Conservation (phyloP, 164 flowering plant species). For the Brasenia schreberi region DNA sequence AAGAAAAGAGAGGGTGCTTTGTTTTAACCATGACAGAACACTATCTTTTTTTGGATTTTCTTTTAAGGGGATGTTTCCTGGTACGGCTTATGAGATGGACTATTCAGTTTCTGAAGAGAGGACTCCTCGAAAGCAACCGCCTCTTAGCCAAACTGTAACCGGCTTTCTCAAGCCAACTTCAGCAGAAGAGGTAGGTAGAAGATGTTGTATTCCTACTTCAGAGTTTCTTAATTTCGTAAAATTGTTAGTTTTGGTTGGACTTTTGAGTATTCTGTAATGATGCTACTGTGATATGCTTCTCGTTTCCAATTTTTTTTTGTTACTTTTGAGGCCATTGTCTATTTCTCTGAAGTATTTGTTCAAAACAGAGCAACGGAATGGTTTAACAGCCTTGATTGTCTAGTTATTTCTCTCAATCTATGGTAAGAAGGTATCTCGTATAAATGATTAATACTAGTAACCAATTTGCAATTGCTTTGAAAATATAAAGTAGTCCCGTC, state of each 20-base stretch:
- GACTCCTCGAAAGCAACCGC: constrained; percentile 38
- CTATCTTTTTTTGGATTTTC: constrained; percentile 10
- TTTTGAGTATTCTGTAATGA: background rate
- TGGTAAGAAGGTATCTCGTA: too few species aligned
- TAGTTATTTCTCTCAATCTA: too few species aligned
- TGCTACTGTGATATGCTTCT: too few species aligned
- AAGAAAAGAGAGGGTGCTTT: constrained; percentile 15
- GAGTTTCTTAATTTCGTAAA: background rate
- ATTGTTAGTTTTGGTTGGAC: too few species aligned
- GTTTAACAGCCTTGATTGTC: too few species aligned
- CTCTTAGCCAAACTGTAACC: constrained; percentile 42
- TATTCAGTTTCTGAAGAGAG: constrained; percentile 6
- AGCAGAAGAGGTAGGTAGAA: constrained; percentile 55
- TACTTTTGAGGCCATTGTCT: too few species aligned
- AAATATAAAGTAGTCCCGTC: too few species aligned
- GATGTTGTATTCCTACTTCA: background rate
- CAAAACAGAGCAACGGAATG: too few species aligned
- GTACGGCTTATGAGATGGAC: constrained; percentile 13
- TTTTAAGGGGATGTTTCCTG: constrained; percentile 18
- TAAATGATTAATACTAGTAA: too few species aligned
- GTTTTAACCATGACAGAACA: constrained; percentile 6
- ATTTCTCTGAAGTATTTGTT: too few species aligned
- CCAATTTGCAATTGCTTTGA: too few species aligned
- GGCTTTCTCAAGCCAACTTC: constrained; percentile 50
- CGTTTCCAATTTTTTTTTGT: too few species aligned